Percentiles rank a stretch among this genome's conserved stretches.
phyloP scores from a whole-genome alignment of 2,329 filamentous ascomycete genomes.

The Xylariaceae sp. region DNA sequence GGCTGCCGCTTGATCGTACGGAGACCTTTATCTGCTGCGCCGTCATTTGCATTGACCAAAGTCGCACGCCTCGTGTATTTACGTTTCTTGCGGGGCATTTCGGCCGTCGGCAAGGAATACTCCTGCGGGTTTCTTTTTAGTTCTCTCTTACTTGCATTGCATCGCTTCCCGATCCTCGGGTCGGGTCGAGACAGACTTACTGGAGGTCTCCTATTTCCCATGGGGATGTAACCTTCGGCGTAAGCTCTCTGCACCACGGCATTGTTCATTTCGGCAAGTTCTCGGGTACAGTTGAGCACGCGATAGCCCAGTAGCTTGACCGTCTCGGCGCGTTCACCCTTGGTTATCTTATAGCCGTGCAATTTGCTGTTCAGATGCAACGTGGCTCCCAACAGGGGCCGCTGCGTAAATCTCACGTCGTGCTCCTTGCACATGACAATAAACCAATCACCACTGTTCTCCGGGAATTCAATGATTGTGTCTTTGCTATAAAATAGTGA shows the following conservation, averaged over 20 bases:
- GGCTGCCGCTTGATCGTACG: background rate
- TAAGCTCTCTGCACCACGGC: slow-evolving; percentile 28
- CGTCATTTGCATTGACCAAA: background rate
- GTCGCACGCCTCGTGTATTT: too few species aligned
- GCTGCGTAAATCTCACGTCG: slow-evolving; percentile 33
- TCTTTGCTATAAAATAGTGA: slow-evolving; percentile 23
- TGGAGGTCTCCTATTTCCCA: slow-evolving; percentile 6
- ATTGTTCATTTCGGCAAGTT: slow-evolving; percentile 34
- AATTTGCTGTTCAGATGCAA: slow-evolving; percentile 34
- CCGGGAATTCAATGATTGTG: slow-evolving; percentile 22
- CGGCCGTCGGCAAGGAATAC: background rate
- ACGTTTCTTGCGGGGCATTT: too few species aligned
- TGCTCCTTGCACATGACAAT: slow-evolving; percentile 39
- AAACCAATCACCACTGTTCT: slow-evolving; percentile 35
- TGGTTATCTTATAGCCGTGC: slow-evolving; percentile 26
- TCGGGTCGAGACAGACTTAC: slow-evolving; percentile 12
- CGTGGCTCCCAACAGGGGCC: slow-evolving; percentile 35
- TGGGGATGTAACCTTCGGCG: slow-evolving; percentile 31
- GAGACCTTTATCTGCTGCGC: background rate
- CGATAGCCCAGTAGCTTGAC: slow-evolving; percentile 33
- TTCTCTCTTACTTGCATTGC: background rate
- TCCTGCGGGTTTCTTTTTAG: slow-evolving; percentile 1
- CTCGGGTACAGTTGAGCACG: slow-evolving; percentile 32
- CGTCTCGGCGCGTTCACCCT: slow-evolving; percentile 17
- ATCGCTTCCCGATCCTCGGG: background rate